Evolutionary conservation across 768 basidiomycete genomes (phyloP), one percentile per base, ranked within the genome.

Genomic region (Scleroderma citrinum): DNA sequence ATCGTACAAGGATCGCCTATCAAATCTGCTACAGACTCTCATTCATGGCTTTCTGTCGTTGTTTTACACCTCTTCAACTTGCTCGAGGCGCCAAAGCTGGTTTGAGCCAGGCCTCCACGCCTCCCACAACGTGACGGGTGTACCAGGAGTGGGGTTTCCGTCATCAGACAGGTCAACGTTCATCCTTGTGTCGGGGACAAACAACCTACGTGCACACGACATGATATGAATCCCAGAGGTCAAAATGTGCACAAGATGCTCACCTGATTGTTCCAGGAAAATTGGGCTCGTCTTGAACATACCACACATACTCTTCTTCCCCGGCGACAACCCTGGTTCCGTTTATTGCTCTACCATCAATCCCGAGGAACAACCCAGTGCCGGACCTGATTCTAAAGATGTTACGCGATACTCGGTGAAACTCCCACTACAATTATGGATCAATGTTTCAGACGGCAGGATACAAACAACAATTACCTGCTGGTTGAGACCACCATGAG

Each of bases 21-120:
- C 26, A n/a, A n/a, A n/a, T n/a, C n/a, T n/a, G 13, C 31, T 3
- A 12, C 13, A 4, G n/a, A 32, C 34, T 14, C 13, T 35, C 34
- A n/a, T n/a, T 35, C 13, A 3, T 5, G 12, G 5, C 34, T 3
- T 35, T n/a, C 13, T n/a, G 34, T 35, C 34, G 3, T 35, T 35
- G 13, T 5, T 35, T 35, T n/a, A 35, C 13, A n/a, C n/a, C n/a
- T n/a, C n/a, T n/a, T 12, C 34, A 13, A 35, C 13, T 13, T n/a
- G 12, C 34, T 35, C 5, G 34, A 35, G 12, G 34, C 4, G 3
- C 78, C 77, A 79, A 12, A 70, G 69, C 64, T 80, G 78, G 57
- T 77, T 76, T n/a, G n/a, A n/a, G 19, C 64, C 51, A 12, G 72
- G 76, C 16, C 59, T 57, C 76, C 76, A 78, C 17, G 63, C 65